Evolutionary conservation across 108 stramenopile genomes (phyloP).

Genomic region (Cyclostephanos tholiformis): DNA sequence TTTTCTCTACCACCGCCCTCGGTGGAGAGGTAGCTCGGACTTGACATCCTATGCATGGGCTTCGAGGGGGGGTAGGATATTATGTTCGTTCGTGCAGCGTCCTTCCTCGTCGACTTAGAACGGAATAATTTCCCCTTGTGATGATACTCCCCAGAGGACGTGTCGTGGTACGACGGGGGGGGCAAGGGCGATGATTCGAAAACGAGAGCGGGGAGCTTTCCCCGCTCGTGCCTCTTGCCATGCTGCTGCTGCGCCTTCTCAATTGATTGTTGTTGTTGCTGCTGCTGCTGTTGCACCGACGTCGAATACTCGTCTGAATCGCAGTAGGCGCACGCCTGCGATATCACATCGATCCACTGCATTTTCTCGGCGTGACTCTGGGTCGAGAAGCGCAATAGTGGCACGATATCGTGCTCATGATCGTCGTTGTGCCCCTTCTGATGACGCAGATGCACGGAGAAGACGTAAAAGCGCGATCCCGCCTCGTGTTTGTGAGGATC

Average conservation of each 20-base stretch:
- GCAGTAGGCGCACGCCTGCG: slow-evolving; percentile 77
- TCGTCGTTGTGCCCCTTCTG: slow-evolving; percentile 17
- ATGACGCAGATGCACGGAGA: slow-evolving; percentile 68
- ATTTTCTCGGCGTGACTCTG: slow-evolving; percentile 65
- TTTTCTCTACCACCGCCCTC: slow-evolving; percentile 42
- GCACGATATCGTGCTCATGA: slow-evolving; percentile 61
- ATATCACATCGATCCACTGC: slow-evolving; percentile 75
- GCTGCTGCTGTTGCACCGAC: slow-evolving; percentile 42
- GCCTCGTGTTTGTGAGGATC: slow-evolving; percentile 45
- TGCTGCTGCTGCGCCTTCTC: slow-evolving; percentile 9
- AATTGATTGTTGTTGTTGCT: slow-evolving; percentile 37
- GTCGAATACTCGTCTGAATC: slow-evolving; percentile 64
- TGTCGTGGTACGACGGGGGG: slow-evolving; percentile 35
- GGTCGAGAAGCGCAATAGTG: slow-evolving; percentile 79
- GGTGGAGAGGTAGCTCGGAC: slow-evolving; percentile 61
- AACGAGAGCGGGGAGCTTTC: slow-evolving; percentile 31
- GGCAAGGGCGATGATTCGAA: slow-evolving; percentile 33
- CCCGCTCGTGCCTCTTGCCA: slow-evolving; percentile 27
- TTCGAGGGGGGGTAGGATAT: slow-evolving; percentile 65
- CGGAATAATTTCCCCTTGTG: slow-evolving; percentile 49
- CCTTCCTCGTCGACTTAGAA: slow-evolving; percentile 44
- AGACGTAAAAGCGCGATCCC: slow-evolving; percentile 81
- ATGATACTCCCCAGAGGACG: slow-evolving; percentile 17
- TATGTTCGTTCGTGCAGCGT: slow-evolving; percentile 57
- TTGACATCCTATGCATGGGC: slow-evolving; percentile 70